Percentiles rank a stretch among this genome's conserved stretches.
Evolutionary conservation across 306 rosid species (phyloP).

Genomic region (Prunus campanulata): DNA sequence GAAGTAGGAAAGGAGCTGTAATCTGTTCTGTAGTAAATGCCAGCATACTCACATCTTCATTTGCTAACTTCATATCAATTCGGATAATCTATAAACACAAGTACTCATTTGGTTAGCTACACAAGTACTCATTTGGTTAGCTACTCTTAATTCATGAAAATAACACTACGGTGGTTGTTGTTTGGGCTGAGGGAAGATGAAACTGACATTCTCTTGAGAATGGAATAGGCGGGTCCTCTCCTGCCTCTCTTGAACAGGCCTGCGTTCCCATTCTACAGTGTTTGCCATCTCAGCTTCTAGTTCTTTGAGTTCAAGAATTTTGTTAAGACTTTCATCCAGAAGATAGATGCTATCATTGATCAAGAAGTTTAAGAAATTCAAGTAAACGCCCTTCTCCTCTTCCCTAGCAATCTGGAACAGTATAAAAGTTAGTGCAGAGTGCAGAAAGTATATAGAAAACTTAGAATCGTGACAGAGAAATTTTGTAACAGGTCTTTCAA

Average conservation of each 20-base stretch:
- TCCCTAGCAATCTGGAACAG: constrained; percentile 89
- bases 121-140: constrained; percentile 24
- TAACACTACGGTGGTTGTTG: background rate
- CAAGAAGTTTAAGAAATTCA: constrained; percentile 94
- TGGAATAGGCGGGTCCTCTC: constrained; percentile 95
- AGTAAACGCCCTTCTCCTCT: constrained; percentile 97
- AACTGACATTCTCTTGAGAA: constrained; percentile 91
- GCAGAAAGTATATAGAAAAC: background rate
- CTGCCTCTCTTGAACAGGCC: constrained; percentile 95
- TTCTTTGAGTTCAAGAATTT: constrained; percentile 94
- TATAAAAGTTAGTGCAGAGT: constrained; percentile 13
- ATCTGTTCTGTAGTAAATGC: constrained; percentile 93
- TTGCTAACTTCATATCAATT: constrained; percentile 96
- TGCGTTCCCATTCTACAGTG: constrained; percentile 82
- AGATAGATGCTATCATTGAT: constrained; percentile 97
- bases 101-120: constrained; percentile 25
- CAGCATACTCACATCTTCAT: constrained; percentile 95
- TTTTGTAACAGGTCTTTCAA: background rate
- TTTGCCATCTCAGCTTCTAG: constrained; percentile 99
- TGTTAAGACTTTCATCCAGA: constrained; percentile 95
- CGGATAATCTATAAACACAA: constrained; percentile 68
- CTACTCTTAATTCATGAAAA: constrained; percentile 18
- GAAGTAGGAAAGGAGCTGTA: constrained; percentile 92
- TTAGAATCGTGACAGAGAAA: background rate
- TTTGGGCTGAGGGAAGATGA: constrained; percentile 4